A percentile compares a stretch with the other conserved stretches of the same genome.
Evolutionary conservation across 768 basidiomycete genomes (phyloP).

Genomic region (Serendipita sp.): DNA sequence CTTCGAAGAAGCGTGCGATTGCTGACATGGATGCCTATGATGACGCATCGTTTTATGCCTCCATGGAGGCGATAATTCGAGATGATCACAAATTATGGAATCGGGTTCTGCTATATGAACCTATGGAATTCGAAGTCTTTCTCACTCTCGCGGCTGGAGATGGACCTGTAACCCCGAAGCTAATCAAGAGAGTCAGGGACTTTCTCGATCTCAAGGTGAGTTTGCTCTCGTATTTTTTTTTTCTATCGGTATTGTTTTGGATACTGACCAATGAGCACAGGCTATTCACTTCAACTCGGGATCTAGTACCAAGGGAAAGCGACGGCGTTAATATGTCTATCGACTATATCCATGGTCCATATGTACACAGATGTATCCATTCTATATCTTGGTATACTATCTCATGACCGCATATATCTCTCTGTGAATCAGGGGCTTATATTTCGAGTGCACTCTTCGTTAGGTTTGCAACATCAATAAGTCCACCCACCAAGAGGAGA

Average conservation of each 20-base stretch:
- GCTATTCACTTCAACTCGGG: constrained; percentile 37
- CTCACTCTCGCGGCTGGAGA: constrained; percentile 23
- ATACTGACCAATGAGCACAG: constrained; percentile 18
- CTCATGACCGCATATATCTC: not conserved
- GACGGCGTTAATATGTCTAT: not conserved
- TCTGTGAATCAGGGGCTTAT: not conserved
- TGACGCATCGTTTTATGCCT: not conserved
- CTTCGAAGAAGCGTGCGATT: not conserved
- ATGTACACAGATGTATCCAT: not conserved
- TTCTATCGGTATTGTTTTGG: not conserved
- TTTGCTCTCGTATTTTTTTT: not conserved
- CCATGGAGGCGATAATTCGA: not conserved
- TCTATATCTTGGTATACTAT: not conserved
- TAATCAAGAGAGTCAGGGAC: constrained; percentile 25
- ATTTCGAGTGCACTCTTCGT: constrained; percentile 40
- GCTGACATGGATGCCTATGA: not conserved
- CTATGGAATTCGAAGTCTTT: constrained; percentile 41
- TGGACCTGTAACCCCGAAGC: constrained; percentile 18
- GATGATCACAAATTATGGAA: not conserved
- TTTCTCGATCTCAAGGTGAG: constrained; percentile 44
- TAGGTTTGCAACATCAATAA: constrained; percentile 79
- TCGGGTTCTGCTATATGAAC: constrained; percentile 22
- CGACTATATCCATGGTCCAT: not conserved
- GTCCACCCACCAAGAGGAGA: constrained; percentile 82
- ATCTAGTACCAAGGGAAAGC: not conserved